Percentiles rank a stretch among this genome's conserved stretches.
phyloP scores from a whole-genome alignment of 139 green algal genomes.

The Mychonastes homosphaera region DNA sequence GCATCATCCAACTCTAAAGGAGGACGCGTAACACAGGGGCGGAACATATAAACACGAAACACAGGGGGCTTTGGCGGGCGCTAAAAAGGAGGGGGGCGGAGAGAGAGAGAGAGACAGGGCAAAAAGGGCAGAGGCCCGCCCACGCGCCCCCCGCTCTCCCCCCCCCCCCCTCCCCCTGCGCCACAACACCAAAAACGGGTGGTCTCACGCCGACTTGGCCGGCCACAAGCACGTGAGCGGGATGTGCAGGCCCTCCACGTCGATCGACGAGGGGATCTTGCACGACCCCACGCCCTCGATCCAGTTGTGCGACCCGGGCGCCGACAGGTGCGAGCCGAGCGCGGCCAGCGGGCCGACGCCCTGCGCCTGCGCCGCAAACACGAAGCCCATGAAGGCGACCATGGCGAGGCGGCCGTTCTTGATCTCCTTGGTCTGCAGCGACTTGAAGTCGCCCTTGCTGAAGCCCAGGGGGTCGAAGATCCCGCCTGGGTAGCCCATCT shows the following conservation, averaged over 20 bases:
- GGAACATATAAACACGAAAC: no score
- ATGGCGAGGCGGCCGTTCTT: slow-evolving; percentile 70
- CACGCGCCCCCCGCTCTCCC: no score
- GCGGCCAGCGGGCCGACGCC: slow-evolving; percentile 55
- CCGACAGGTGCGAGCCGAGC: slow-evolving; percentile 45
- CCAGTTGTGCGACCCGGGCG: slow-evolving; percentile 55
- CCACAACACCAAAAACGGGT: no score
- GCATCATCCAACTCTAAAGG: no score
- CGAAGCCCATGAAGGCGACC: slow-evolving; percentile 28
- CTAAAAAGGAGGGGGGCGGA: no score
- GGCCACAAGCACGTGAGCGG: slow-evolving; percentile 65
- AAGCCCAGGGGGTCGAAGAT: slow-evolving; percentile 74
- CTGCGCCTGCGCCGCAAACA: slow-evolving; percentile 46
- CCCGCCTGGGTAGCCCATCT: slow-evolving; percentile 66
- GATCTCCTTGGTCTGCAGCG: slow-evolving; percentile 74
- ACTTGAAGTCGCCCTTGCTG: slow-evolving; percentile 55
- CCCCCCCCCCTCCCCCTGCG: no score
- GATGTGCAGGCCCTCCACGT: slow-evolving; percentile 61
- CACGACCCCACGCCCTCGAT: slow-evolving; percentile 50
- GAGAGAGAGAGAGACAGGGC: no score
- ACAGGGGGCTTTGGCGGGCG: no score
- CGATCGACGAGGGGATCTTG: slow-evolving; percentile 40
- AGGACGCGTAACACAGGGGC: no score
- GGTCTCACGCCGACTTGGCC: no score
- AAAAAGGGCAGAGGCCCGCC: no score